phyloP scores from a whole-genome alignment of 106 monocot species.

The Cymbidium sinense region DNA sequence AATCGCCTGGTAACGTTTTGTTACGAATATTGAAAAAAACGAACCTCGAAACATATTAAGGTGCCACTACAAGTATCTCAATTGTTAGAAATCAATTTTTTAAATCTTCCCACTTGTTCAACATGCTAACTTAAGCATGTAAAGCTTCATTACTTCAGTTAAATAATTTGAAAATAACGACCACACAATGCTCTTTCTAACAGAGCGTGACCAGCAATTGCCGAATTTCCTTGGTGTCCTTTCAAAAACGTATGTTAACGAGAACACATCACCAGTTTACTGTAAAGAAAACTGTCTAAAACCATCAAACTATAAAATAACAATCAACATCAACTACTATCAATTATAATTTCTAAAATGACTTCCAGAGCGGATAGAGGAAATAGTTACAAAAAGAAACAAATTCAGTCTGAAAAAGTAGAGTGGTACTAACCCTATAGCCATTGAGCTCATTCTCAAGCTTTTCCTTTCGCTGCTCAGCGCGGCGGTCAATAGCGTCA shows the following conservation, averaged over 20 bases:
- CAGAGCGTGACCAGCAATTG: not conserved
- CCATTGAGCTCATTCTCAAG: slow-evolving; percentile 90
- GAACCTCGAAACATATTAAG: not conserved
- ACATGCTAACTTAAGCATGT: not conserved
- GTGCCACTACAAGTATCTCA: not conserved
- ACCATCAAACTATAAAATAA: not conserved
- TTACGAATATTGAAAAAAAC: not conserved
- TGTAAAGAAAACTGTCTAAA: not conserved
- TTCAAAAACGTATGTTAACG: not conserved
- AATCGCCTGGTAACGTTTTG: not conserved
- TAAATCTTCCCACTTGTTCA: not conserved
- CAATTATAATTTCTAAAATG: not conserved
- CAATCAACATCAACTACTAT: not conserved
- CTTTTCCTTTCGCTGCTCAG: slow-evolving; percentile 64
- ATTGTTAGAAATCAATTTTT: not conserved
- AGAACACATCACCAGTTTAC: not conserved
- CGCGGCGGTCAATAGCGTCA: slow-evolving; percentile 60
- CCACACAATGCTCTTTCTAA: not conserved
- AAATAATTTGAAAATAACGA: not conserved
- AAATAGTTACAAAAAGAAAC: not conserved
- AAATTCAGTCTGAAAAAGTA: not conserved
- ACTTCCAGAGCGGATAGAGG: not conserved
- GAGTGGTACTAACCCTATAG: slow-evolving; percentile 48
- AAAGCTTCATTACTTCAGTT: not conserved
- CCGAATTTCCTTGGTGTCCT: not conserved